phyloP scores from a whole-genome alignment of 352 stramenopile genomes.

The Saprolegnia diclina region DNA sequence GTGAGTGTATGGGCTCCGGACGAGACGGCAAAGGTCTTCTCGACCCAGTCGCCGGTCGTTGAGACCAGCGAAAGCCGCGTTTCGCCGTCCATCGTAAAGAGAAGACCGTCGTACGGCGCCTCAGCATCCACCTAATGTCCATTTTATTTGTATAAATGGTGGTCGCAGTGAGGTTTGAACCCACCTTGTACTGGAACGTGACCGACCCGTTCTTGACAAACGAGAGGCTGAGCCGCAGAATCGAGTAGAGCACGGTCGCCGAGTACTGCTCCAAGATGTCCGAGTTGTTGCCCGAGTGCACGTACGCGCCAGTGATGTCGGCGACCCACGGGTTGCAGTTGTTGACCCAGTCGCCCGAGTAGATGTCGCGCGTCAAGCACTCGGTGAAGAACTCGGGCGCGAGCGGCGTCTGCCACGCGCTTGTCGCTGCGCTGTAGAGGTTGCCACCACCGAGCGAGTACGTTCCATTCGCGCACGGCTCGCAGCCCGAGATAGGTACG shows the following conservation, averaged over 20 bases:
- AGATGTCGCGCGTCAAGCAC: conserved; percentile 72
- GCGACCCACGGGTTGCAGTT: conserved; percentile 71
- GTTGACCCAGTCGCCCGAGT: conserved; percentile 61
- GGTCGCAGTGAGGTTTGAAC: neutral
- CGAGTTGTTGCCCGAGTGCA: conserved; percentile 68
- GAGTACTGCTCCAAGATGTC: conserved; percentile 58
- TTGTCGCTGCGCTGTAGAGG: conserved; percentile 63
- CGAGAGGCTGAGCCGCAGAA: conserved; percentile 60
- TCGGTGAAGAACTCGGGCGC: conserved; percentile 61
- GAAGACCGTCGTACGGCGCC: conserved; percentile 61
- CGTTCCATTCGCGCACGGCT: conserved; percentile 58
- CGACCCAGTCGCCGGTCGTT: conserved; percentile 62
- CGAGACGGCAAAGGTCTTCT: conserved; percentile 47
- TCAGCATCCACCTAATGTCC: conserved; percentile 42
- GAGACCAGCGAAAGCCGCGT: conserved; percentile 48
- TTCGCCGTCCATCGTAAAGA: conserved; percentile 68
- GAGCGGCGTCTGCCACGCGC: conserved; percentile 55
- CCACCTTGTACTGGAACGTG: conserved; percentile 70
- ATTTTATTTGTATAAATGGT: too few species aligned
- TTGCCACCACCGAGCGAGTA: conserved; percentile 73
- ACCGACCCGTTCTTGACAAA: conserved; percentile 67
- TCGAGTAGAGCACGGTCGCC: conserved; percentile 64
- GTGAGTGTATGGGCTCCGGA: conserved; percentile 60
- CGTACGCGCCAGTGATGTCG: conserved; percentile 45
- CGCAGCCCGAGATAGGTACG: conserved; percentile 60